Evolutionary conservation across 352 stramenopile genomes (phyloP).

Genomic region (Phytophthora macrochlamydospora): DNA sequence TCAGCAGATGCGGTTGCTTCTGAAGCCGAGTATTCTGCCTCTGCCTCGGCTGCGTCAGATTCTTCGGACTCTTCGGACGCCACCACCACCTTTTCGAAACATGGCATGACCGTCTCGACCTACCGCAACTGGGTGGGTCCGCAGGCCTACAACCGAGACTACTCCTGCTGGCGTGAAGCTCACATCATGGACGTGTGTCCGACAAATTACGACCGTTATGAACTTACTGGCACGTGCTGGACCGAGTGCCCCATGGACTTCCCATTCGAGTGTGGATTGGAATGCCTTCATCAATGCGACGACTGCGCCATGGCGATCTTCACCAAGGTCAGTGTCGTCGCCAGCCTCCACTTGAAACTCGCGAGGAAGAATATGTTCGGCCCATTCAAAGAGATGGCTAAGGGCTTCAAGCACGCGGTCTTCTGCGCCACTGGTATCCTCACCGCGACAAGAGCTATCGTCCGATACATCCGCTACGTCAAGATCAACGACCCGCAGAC

Average conservation of each 20-base stretch:
- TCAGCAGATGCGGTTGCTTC: no score
- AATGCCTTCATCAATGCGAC: constrained; percentile 48
- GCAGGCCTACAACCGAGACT: neutral
- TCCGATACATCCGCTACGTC: constrained; percentile 5
- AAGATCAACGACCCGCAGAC: constrained; percentile 31
- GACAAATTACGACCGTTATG: constrained; percentile 26
- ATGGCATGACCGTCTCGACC: neutral
- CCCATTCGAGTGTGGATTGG: constrained; percentile 47
- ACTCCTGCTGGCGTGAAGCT: constrained; percentile 36
- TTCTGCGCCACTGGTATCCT: constrained; percentile 39
- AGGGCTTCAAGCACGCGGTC: constrained; percentile 31
- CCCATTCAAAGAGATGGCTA: constrained; percentile 31
- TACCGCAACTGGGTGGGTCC: constrained; percentile 28
- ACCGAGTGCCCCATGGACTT: constrained; percentile 45
- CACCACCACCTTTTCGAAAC: no score
- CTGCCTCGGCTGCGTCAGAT: no score
- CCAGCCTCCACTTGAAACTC: neutral
- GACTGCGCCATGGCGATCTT: constrained; percentile 36
- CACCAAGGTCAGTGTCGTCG: constrained; percentile 3
- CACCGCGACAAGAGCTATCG: neutral
- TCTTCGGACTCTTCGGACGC: no score
- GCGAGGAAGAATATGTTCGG: constrained; percentile 24
- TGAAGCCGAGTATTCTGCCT: no score
- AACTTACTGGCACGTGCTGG: constrained; percentile 34
- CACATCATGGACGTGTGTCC: constrained; percentile 24